Evolutionary conservation across 225 moss, liverwort and hornwort genomes (phyloP), one percentile per base, ranked within the genome.

Genomic region (Anthoceros angustus): DNA sequence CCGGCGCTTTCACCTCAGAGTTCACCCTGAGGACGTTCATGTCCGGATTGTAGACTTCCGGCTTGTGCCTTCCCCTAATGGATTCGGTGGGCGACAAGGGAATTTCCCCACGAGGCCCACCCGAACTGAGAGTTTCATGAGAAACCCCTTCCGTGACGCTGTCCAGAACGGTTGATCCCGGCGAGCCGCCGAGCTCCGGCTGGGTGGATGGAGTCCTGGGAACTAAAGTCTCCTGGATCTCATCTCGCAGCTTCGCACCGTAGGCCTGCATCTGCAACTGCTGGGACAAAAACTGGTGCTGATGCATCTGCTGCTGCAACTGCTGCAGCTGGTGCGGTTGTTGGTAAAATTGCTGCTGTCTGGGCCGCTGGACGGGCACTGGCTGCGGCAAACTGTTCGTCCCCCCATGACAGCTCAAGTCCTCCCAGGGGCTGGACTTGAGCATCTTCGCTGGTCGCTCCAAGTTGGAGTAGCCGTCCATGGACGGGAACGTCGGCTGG

Each of bases 41-140:
- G 26, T 68, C 66, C 15, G 73, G 63, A 12, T 86, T 68, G 4
- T 77, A 83, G 41, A 80, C 81, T 0, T 81, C 84, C 0, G 70
- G 43, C 39, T 80, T 89, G 8, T 66, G 72, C 48, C 81, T 91
- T 5, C 77, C 80, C 55, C 84, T 77, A 8, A 74, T 77, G 12
- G 86, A 84, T 40, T 92, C 87, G 2, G 74, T 80, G 7, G 86
- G 83, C 0, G 84, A 82, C 26, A 83, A 63, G 0, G 88, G 88
- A 11, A 45, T 67, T 12, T 79, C 79, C 4, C 73, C 32, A 32
- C 32, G 72, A 9, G 26, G 60, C 4, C 68, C 39, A 10, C 71
- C 81, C 0, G 80, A 71, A 2, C 82, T 74, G 5, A 81, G 42
- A 6, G 40, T 76, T 2, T 98, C 95, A 60, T 81, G 26, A 0